Conservation (phyloP, 441 rosid species). For the Erodium trifolium region DNA sequence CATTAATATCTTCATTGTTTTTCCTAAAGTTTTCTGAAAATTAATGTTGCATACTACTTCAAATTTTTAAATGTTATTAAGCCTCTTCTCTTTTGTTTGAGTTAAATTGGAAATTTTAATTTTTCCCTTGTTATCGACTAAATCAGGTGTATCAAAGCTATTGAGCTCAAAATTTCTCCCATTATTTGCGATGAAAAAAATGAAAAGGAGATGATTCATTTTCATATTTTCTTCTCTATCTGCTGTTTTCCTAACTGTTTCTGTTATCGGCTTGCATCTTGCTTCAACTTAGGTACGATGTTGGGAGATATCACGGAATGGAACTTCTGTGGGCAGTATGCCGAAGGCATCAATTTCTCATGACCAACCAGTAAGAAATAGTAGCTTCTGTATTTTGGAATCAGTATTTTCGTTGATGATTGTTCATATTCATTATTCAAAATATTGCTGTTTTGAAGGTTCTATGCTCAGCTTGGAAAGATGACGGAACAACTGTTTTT, state of each 20-base stretch:
- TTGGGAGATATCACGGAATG: conserved; percentile 76
- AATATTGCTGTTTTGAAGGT: conserved; percentile 37
- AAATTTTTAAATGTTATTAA: background rate
- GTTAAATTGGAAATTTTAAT: conserved; percentile 3
- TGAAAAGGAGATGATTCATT: background rate
- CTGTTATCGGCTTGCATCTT: background rate
- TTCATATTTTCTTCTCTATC: background rate
- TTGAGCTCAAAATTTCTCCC: background rate
- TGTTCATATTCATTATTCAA: background rate
- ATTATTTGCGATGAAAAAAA: background rate
- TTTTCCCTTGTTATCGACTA: no score
- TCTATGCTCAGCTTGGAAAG: conserved; percentile 91
- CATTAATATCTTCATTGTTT: no score
- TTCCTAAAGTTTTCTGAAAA: background rate
- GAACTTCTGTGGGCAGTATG: conserved; percentile 41
- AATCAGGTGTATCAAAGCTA: no score
- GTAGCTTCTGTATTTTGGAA: conserved; percentile 13
- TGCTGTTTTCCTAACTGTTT: background rate
- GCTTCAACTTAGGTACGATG: conserved; percentile 59
- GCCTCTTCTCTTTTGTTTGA: background rate
- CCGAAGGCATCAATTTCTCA: conserved; percentile 81
- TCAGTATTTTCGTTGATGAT: background rate
- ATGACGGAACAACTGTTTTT: conserved; percentile 89
- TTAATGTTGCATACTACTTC: no score
- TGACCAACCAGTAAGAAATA: conserved; percentile 75